Evolutionary conservation across 805 yeast genomes (phyloP).

Genomic region (Starmerella bombicola): DNA sequence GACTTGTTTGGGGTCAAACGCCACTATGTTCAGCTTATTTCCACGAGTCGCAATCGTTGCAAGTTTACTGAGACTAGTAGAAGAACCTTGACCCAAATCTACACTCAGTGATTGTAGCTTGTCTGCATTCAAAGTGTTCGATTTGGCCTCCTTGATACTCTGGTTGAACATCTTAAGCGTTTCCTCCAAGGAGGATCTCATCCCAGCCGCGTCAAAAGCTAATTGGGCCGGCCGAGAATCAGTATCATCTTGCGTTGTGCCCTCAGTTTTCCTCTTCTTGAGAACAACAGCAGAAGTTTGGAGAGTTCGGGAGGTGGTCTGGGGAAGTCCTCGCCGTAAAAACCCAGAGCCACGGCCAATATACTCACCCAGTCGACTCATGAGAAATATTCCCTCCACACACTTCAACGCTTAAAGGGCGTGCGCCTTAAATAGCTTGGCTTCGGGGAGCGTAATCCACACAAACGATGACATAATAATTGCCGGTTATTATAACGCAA

Average conservation of each 20-base stretch:
- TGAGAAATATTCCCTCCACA: too few relatives aligned
- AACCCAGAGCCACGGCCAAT: not conserved
- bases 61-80: constrained; percentile 36
- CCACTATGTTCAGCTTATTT: constrained; percentile 43
- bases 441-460: too few relatives aligned
- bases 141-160: constrained; percentile 47
- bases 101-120: constrained; percentile 52
- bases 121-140: constrained; percentile 57
- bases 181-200: constrained; percentile 13
- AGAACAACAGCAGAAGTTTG: too few relatives aligned
- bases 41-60: constrained; percentile 30
- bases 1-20: constrained; percentile 69
- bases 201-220: constrained; percentile 8
- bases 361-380: not conserved
- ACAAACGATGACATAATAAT: too few relatives aligned
- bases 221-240: too few relatives aligned
- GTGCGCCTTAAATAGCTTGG: too few relatives aligned
- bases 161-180: constrained; percentile 34
- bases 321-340: not conserved
- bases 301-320: not conserved
- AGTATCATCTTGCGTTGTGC: constrained; percentile 6
- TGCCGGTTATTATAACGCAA: too few relatives aligned
- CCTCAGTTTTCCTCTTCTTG: constrained; percentile 9
- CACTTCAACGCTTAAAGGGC: too few relatives aligned
- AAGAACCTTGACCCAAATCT: constrained; percentile 36